phyloP scores from a whole-genome alignment of 1,284 basidiomycete species.

The Phellopilus nigrolimitatus region DNA sequence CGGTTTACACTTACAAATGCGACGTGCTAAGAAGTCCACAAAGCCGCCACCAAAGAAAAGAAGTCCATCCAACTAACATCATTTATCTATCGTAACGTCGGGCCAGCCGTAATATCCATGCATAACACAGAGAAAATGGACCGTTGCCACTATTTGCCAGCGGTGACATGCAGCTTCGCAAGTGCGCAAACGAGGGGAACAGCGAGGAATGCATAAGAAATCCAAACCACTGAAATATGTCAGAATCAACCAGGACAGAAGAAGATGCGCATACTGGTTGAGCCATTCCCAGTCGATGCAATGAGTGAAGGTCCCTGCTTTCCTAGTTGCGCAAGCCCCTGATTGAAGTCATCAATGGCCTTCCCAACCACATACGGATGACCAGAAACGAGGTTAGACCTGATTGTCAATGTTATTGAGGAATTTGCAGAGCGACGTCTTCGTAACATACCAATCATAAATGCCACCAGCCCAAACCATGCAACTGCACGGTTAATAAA shows the following conservation, averaged over 20 bases:
- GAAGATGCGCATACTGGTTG: no score
- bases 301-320: conserved; percentile 51
- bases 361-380: conserved; percentile 79
- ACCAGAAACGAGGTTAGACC: conserved; percentile 65
- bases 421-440: not conserved
- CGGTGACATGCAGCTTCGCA: conserved; percentile 58
- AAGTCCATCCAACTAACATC: no score
- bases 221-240: conserved; percentile 79
- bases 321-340: conserved; percentile 48
- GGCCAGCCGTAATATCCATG: no score
- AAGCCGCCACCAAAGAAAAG: no score
- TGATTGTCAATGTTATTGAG: conserved; percentile 27
- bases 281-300: conserved; percentile 63
- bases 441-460: conserved; percentile 54
- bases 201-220: conserved; percentile 68
- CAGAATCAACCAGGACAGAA: conserved; percentile 16
- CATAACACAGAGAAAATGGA: no score
- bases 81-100: no score
- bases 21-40: no score
- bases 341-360: conserved; percentile 71
- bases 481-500: conserved; percentile 54
- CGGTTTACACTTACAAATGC: no score
- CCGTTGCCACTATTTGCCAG: conserved; percentile 17
- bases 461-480: conserved; percentile 71
- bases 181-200: conserved; percentile 66